A percentile compares a stretch with the other conserved stretches of the same genome.
Conservation (phyloP, 768 basidiomycete genomes). For the Tricholoma matsutake region DNA sequence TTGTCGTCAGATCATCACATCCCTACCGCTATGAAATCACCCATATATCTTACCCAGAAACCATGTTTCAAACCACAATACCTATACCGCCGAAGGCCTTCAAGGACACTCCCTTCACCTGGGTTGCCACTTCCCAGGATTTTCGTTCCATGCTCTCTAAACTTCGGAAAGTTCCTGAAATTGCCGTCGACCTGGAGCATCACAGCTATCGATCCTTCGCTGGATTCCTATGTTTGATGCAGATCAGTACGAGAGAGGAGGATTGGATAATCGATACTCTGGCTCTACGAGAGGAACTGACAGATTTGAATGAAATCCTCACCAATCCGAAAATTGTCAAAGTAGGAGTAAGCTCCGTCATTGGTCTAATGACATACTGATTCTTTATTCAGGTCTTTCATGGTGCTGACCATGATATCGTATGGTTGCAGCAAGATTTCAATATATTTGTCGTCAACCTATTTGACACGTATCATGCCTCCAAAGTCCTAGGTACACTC, state of each 20-base stretch:
- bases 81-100: conserved; percentile 59
- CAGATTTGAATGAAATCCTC: conserved; percentile 77
- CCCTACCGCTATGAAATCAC: conserved; percentile 87
- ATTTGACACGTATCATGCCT: conserved; percentile 98
- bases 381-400: conserved; percentile 69
- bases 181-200: conserved; percentile 94
- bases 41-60: conserved; percentile 65
- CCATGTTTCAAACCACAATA: conserved; percentile 53
- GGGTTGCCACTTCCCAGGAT: conserved; percentile 56
- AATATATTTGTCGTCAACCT: conserved; percentile 90
- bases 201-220: conserved; percentile 82
- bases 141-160: conserved; percentile 64
- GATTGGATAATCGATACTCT: conserved; percentile 90
- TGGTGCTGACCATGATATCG: conserved; percentile 89
- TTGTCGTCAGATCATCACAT: conserved; percentile 41
- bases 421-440: conserved; percentile 97
- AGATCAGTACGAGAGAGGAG: conserved; percentile 76
- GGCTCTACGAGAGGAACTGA: conserved; percentile 68
- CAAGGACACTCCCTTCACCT: conserved; percentile 65
- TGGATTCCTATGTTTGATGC: conserved; percentile 93
- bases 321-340: conserved; percentile 84
- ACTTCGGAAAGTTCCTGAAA: conserved; percentile 65
- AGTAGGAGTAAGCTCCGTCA: conserved; percentile 36
- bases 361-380: not conserved
- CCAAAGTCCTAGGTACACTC: conserved; percentile 67